These are phyloP conservation scores for Paraleonurus japonicus DNA, from an alignment of 257 asterid genomes.

Conservation along the genomic window DNA sequence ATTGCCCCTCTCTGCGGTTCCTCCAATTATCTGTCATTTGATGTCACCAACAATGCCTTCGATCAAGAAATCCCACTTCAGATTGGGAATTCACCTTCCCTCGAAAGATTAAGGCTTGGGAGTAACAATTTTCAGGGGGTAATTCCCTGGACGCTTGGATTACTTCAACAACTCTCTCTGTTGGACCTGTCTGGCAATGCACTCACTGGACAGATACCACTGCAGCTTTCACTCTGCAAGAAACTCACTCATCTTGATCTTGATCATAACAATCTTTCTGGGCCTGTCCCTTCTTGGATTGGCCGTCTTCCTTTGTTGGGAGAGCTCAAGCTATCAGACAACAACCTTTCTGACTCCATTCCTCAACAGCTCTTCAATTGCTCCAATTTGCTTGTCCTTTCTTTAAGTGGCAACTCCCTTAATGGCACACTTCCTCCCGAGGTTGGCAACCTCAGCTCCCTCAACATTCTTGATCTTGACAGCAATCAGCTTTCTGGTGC, in stretches of 20 bases:
- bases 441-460: constrained; percentile 64
- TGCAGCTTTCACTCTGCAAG: constrained; percentile 68
- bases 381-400: constrained; percentile 59
- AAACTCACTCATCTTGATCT: constrained; percentile 76
- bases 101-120: constrained; percentile 79
- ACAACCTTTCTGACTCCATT: constrained; percentile 58
- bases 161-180: constrained; percentile 50
- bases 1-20: constrained; percentile 72
- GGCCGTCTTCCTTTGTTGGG: constrained; percentile 75
- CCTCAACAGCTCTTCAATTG: constrained; percentile 68
- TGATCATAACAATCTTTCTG: constrained; percentile 65
- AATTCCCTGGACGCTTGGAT: constrained; percentile 76
- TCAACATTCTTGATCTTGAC: constrained; percentile 70
- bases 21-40: constrained; percentile 62
- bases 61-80: constrained; percentile 63
- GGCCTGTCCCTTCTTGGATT: constrained; percentile 74
- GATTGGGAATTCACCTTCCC: constrained; percentile 63
- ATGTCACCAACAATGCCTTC: constrained; percentile 71
- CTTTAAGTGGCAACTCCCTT: constrained; percentile 55
- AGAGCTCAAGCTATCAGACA: constrained; percentile 72
- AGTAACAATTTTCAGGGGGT: constrained; percentile 60
- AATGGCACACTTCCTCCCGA: constrained; percentile 64
- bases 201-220: constrained; percentile 63
- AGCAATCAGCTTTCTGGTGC: constrained; percentile 64
- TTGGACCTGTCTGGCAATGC: constrained; percentile 74